Conservation (phyloP, 2,329 filamentous ascomycete species). For the Neonectria hederae region DNA sequence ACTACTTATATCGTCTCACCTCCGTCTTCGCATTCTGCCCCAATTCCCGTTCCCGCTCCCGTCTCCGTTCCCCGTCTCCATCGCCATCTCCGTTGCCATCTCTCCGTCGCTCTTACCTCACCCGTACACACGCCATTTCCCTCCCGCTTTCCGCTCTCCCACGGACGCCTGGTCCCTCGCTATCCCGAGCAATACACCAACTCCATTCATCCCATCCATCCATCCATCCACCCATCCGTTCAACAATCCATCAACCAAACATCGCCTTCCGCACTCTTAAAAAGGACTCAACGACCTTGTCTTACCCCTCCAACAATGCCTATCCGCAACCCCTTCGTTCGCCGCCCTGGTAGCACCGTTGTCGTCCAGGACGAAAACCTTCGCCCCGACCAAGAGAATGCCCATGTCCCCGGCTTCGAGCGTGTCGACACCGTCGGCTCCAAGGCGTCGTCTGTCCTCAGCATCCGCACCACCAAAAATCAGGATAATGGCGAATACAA, state of each 20-base stretch:
- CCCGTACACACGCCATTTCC: not conserved
- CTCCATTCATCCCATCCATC: not conserved
- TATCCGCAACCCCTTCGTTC: constrained; percentile 77
- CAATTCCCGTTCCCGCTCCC: not conserved
- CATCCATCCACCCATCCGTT: not conserved
- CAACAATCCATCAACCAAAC: not conserved
- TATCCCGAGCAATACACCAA: not conserved
- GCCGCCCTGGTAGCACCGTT: constrained; percentile 60
- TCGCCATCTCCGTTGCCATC: not conserved
- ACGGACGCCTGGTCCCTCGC: not conserved
- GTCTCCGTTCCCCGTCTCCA: not conserved
- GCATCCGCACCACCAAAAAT: constrained; percentile 66
- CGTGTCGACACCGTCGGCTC: constrained; percentile 70
- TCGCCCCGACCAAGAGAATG: constrained; percentile 50
- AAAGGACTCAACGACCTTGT: constrained; percentile 2
- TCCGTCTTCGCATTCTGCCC: not conserved
- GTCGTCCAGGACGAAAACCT: constrained; percentile 62
- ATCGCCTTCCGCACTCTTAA: constrained; percentile 19
- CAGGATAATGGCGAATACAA: constrained; percentile 78
- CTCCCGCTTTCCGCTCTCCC: not conserved
- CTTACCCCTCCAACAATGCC: constrained; percentile 62
- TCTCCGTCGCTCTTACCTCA: constrained; percentile 10
- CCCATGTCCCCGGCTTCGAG: constrained; percentile 59
- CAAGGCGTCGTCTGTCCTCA: constrained; percentile 69
- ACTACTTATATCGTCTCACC: not conserved